These are phyloP conservation scores for Exsudoporus floridanus DNA, from an alignment of 1,284 basidiomycete genomes.

Conservation along the genomic window DNA sequence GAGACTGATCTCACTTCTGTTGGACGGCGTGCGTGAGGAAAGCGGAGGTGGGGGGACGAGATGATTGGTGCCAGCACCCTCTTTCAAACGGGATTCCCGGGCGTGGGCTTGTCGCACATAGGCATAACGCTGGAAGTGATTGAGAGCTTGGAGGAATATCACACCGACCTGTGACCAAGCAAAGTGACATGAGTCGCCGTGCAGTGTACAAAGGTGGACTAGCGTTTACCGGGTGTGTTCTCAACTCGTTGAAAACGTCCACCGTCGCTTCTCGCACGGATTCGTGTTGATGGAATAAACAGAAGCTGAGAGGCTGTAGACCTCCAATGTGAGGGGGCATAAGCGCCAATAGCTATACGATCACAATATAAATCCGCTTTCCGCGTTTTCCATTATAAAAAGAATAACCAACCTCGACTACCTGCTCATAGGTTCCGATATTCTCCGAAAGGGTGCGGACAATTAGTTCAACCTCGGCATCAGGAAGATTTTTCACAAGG, in stretches of 20 bases:
- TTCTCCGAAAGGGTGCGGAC: constrained; percentile 70
- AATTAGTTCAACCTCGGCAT: constrained; percentile 72
- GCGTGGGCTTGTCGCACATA: constrained; percentile 74
- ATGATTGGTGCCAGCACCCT: constrained; percentile 33
- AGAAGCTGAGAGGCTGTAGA: constrained; percentile 81
- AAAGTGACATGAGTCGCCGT: constrained; percentile 2
- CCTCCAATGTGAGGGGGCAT: constrained; percentile 82
- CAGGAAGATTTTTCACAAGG: constrained; percentile 57
- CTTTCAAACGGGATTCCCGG: constrained; percentile 47
- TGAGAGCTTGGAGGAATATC: constrained; percentile 80
- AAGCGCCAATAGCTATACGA: constrained; percentile 71
- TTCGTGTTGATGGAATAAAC: constrained; percentile 84
- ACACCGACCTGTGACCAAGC: constrained; percentile 67
- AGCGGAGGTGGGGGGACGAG: constrained; percentile 36
- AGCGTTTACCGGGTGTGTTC: constrained; percentile 67
- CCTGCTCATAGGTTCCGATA: constrained; percentile 80
- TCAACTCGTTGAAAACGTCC: constrained; percentile 79
- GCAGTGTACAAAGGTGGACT: neutral
- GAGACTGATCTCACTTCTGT: constrained; percentile 50
- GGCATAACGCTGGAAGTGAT: constrained; percentile 89
- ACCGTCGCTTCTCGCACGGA: constrained; percentile 76
- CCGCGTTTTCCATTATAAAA: neutral
- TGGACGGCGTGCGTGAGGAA: constrained; percentile 45
- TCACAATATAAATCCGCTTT: neutral
- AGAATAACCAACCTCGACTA: constrained; percentile 70